Evolutionary conservation across 2,329 filamentous ascomycete species (phyloP), one percentile per base, ranked within the genome.

Genomic region (Mycosphaerella sp.): DNA sequence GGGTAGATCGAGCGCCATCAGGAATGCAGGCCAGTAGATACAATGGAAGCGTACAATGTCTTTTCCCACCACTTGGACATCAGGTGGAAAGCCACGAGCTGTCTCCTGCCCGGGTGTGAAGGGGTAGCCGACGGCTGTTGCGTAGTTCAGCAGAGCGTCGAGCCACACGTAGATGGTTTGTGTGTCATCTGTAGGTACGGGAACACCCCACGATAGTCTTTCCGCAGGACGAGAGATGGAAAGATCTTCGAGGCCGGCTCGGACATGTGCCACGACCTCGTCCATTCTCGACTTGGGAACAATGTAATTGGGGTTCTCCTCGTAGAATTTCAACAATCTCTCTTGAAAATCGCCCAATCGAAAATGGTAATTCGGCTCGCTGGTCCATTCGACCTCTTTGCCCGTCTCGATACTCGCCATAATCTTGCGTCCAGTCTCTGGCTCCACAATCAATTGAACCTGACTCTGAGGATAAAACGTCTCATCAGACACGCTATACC

Each of bases 111-210:
- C 82, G 0, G 86, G 84, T 0, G 81, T 71, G 81, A 85, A 89
- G 30, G 89, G 89, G 65, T 94, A 97, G 12, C 91, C 89, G 1
- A 89, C 81, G 56, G 85, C 88, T 13, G 90, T 95, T 45, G 93
- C 72, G 67, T 98, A 98, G 69, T 96, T 98, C 63, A 97, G 79
- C 27, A 98, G 79, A 1, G 93, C 93, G 70, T 98, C 94, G 0
- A 98, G 79, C 93, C 93, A 98, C 28, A 98, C 94, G 64, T 98
- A 98, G 52, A 98, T 91, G 2, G 90, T 97, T 70, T 97, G 93
- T 14, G 75, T 80, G 0, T 79, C 73, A 63, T 98, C 93, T 47
- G 84, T 84, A 0, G 93, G 93, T 21, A 96, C 93, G 6, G 78
- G 82, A 50, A 98, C 86, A 3, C 93, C 93, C 93, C 93, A 98